A percentile compares a stretch with the other conserved stretches of the same genome.
These are phyloP conservation scores for Lolium perenne DNA, from an alignment of 176 grass and related monocot species.

Conservation along the genomic window DNA sequence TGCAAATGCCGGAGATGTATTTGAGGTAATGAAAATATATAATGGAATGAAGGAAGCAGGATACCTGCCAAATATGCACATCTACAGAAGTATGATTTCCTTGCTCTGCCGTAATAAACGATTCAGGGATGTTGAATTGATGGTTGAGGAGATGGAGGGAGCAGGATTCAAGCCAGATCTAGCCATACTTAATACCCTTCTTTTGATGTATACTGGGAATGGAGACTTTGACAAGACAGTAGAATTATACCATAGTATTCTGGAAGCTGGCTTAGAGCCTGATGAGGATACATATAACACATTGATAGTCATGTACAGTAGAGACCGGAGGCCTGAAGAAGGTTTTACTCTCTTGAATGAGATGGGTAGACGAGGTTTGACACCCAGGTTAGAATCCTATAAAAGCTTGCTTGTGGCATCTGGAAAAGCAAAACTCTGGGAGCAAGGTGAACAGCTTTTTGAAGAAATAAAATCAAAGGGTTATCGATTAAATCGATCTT, in stretches of 20 bases:
- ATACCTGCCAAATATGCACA: conserved; percentile 82
- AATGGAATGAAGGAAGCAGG: conserved; percentile 97
- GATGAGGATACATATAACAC: conserved; percentile 93
- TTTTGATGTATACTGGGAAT: conserved; percentile 80
- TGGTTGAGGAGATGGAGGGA: conserved; percentile 80
- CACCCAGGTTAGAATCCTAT: conserved; percentile 81
- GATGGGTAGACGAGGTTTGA: conserved; percentile 73
- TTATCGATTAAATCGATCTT: conserved; percentile 71
- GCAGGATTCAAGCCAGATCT: conserved; percentile 80
- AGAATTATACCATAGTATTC: conserved; percentile 73
- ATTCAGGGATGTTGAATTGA: conserved; percentile 81
- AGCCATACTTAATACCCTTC: conserved; percentile 67
- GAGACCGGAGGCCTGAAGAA: conserved; percentile 78
- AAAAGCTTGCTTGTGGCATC: conserved; percentile 90
- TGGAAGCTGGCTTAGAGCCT: conserved; percentile 67
- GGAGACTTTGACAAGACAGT: conserved; percentile 75
- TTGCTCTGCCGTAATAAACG: conserved; percentile 75
- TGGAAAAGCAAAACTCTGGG: conserved; percentile 76
- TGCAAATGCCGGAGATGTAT: conserved; percentile 76
- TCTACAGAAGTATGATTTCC: conserved; percentile 80
- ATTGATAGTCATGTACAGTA: conserved; percentile 89
- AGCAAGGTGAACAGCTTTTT: conserved; percentile 89
- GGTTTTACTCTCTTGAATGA: conserved; percentile 82
- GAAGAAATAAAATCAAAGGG: conserved; percentile 69
- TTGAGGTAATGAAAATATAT: conserved; percentile 98